Evolutionary conservation across 1,284 basidiomycete species (phyloP).

Genomic region (Earliella scabrosa): DNA sequence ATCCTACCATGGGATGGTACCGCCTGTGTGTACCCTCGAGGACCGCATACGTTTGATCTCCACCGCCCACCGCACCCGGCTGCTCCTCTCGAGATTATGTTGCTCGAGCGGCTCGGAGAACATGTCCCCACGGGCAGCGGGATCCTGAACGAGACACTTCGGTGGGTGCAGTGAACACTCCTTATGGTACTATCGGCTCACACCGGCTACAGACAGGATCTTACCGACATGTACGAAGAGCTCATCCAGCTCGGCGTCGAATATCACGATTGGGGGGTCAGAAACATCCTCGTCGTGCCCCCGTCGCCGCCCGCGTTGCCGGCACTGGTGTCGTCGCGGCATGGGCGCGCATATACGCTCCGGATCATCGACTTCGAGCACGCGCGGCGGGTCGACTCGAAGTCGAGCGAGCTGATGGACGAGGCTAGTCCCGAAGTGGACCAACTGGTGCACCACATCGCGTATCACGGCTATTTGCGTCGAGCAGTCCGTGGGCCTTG

Average conservation of each 20-base stretch:
- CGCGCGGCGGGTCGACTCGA: too few relatives aligned
- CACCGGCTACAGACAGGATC: neutral
- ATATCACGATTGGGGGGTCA: neutral
- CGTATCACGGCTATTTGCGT: too few relatives aligned
- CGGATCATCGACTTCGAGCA: too few relatives aligned
- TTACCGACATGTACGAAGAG: neutral
- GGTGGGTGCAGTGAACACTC: neutral
- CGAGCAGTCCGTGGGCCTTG: too few relatives aligned
- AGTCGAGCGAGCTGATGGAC: too few relatives aligned
- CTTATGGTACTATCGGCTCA: neutral
- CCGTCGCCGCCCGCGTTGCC: too few relatives aligned
- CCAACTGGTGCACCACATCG: too few relatives aligned
- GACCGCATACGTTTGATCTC: neutral
- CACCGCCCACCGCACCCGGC: neutral
- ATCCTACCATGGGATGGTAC: neutral
- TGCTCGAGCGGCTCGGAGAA: conserved; percentile 1
- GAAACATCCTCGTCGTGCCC: neutral
- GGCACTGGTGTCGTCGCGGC: too few relatives aligned
- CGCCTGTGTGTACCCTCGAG: neutral
- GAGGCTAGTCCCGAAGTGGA: too few relatives aligned
- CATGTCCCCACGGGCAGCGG: neutral
- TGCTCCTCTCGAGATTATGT: neutral
- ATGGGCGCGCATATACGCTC: too few relatives aligned
- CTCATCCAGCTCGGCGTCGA: neutral
- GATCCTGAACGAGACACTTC: neutral